Base-by-base conservation (phyloP, 2,329 filamentous ascomycete genomes). In the Claviceps sp. region DNA sequence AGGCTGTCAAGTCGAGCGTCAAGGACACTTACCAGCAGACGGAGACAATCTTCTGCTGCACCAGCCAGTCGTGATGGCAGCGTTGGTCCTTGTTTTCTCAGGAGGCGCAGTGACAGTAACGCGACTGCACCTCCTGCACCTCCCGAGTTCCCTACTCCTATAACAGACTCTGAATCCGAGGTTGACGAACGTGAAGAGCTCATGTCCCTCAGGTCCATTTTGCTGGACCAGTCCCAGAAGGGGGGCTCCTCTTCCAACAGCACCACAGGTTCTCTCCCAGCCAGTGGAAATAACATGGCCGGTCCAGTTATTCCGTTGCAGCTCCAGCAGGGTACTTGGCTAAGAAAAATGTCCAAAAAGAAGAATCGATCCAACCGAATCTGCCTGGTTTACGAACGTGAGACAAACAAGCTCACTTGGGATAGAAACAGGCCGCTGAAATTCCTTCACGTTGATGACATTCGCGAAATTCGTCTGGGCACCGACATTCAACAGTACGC, bases 361-460 rank as follows among this genome's bases (percentile, higher is more conserved):
- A 93, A 91, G 65, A 83, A 76, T 59, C 82, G 84, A 56, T 72
- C 77, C 51, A 88, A 93, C 63, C 78, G 77, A 26, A 81, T 96
- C 60, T 71, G 71, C 30, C 72, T 84, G 37, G 80, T 84, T 50
- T 80, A 97, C 24, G 88, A 97, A 61, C 77, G 85, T 24, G 85
- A 91, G 61, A 79, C 85, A 1, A 90, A 86, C 55, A 93, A 89
- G 66, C 86, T 98, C 24, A 85, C 78, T 26, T 97, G 91, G 91
- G 86, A 95, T 66, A 78, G 82, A 47, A 80, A 77, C 8, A 82
- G 87, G 38, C 83, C 86, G 1, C 79, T 82, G 24, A 97, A 96
- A 65, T 82, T 81, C 50, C 85, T 98, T 57, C 94, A 95, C 66
- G 87, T 98, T 56, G 93, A 98, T 62, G 89, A 97, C 65, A 91